A percentile compares a stretch with the other conserved stretches of the same genome.
phyloP scores from a whole-genome alignment of 2,329 filamentous ascomycete species.

The Calonectria crousiana region DNA sequence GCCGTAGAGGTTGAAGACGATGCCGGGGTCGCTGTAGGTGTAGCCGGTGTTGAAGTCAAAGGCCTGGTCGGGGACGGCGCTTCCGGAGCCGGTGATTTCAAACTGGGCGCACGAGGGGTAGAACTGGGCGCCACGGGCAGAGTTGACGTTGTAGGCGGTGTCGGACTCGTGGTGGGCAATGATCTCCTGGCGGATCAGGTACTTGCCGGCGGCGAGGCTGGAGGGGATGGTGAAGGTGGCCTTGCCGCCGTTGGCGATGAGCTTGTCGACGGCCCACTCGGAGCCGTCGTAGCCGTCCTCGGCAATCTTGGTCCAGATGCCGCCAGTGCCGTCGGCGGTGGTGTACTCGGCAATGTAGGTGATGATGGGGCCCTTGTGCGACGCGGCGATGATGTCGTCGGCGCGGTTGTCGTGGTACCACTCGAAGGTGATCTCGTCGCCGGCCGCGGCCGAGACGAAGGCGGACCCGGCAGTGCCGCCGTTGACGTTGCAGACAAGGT shows the following conservation, averaged over 20 bases:
- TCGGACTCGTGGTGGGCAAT: constrained; percentile 64
- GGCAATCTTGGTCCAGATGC: constrained; percentile 64
- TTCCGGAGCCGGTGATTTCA: constrained; percentile 64
- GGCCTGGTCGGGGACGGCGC: constrained; percentile 50
- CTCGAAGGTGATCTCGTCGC: constrained; percentile 61
- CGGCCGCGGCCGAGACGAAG: constrained; percentile 59
- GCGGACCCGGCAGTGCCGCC: constrained; percentile 49
- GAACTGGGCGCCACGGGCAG: constrained; percentile 54
- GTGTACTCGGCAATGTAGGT: constrained; percentile 63
- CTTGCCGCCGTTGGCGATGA: constrained; percentile 63
- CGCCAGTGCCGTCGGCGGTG: constrained; percentile 57
- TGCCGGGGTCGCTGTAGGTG: constrained; percentile 67
- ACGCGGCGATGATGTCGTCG: constrained; percentile 66
- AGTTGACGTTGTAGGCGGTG: constrained; percentile 45
- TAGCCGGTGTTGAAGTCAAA: constrained; percentile 67
- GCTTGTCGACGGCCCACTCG: constrained; percentile 58
- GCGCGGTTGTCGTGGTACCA: constrained; percentile 64
- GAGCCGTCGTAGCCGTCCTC: constrained; percentile 52
- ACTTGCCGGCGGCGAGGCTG: constrained; percentile 61
- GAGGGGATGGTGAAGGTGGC: constrained; percentile 61
- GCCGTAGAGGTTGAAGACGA: constrained; percentile 70
- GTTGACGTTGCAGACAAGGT: constrained; percentile 60
- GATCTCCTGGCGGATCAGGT: constrained; percentile 67
- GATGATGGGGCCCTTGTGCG: constrained; percentile 65
- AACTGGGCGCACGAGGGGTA: constrained; percentile 72